phyloP scores from a whole-genome alignment of 768 basidiomycete genomes.

The Podaxis sp. region DNA sequence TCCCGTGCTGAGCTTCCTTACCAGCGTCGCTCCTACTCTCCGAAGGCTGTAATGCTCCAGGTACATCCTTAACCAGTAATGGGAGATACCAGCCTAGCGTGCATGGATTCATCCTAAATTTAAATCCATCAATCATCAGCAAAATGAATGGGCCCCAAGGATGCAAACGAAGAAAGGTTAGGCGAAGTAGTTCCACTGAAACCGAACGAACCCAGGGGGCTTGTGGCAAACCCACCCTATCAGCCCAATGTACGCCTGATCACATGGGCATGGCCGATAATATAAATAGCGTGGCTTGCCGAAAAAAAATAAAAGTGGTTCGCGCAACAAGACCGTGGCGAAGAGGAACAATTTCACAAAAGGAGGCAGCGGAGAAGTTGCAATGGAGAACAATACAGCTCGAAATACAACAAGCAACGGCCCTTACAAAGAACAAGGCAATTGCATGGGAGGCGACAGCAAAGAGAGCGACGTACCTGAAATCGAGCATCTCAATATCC shows the following conservation, averaged over 20 bases:
- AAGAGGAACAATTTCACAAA: not conserved
- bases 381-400: not conserved
- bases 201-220: slow-evolving; percentile 6
- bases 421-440: slow-evolving; percentile 11
- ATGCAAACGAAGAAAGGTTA: not conserved
- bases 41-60: slow-evolving; percentile 66
- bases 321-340: not conserved
- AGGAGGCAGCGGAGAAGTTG: not conserved
- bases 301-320: not conserved
- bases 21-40: slow-evolving; percentile 27
- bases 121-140: slow-evolving; percentile 16
- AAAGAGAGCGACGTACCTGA: slow-evolving; percentile 53
- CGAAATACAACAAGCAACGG: slow-evolving; percentile 11
- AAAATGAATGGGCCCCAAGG: not conserved
- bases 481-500: slow-evolving; percentile 87
- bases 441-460: slow-evolving; percentile 12
- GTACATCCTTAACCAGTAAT: slow-evolving; percentile 68
- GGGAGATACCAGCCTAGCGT: slow-evolving; percentile 97
- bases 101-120: slow-evolving; percentile 85
- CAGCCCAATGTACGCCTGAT: slow-evolving; percentile 2
- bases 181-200: not conserved
- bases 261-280: slow-evolving; percentile 15
- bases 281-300: slow-evolving; percentile 12
- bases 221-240: slow-evolving; percentile 15
- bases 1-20: not conserved